Base-by-base conservation (phyloP, 176 grass and related monocot genomes). In the Microstegium vimineum region DNA sequence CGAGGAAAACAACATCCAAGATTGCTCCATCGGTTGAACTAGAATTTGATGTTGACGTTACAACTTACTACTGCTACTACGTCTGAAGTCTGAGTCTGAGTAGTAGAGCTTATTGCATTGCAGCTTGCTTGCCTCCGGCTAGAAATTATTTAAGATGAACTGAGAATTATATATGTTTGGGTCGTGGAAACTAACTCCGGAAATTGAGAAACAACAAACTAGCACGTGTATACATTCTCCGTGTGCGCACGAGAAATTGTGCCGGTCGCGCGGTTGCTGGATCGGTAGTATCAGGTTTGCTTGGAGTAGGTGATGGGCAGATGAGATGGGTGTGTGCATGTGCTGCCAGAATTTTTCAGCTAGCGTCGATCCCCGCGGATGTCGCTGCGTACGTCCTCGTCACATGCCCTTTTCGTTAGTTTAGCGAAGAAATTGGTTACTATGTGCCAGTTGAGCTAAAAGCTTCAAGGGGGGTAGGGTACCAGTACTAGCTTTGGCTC, bases 271-370 rank as follows among this genome's bases (percentile, higher is more conserved):
- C 45, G 45, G 45, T 47, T 51, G 46, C 0, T 51, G 3, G 46
- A 51, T 51, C 46, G 33, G 33, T 36, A 36, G 35, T 36, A 36
- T 4, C 15, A 2, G 26, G 64, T 60, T 76, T 69, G 72, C n/a
- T 78, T 85, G 10, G 63, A 69, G 76, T 61, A 28, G 64, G 83
- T 75, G 52, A 69, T 54, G 38, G 34, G 49, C 3, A 17, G 38
- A n/a, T 16, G 42, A 65, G 79, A 61, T 59, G 56, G 70, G 60
- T 84, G 66, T 69, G n/a, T 13, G 31, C 87, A 89, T 76, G 76
- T 81, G 87, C 33, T 42, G 33, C 42, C 70, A 35, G 62, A 71
- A 71, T 81, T 81, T 25, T 34, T 49, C 17, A 31, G 66, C 66
- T 13, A 31, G 66, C 66, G 49, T 34, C 49, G 51, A 54, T 57